Evolutionary conservation across 1,284 basidiomycete species (phyloP), one percentile per base, ranked within the genome.

Genomic region (Butyriboletus pseudospeciosus): DNA sequence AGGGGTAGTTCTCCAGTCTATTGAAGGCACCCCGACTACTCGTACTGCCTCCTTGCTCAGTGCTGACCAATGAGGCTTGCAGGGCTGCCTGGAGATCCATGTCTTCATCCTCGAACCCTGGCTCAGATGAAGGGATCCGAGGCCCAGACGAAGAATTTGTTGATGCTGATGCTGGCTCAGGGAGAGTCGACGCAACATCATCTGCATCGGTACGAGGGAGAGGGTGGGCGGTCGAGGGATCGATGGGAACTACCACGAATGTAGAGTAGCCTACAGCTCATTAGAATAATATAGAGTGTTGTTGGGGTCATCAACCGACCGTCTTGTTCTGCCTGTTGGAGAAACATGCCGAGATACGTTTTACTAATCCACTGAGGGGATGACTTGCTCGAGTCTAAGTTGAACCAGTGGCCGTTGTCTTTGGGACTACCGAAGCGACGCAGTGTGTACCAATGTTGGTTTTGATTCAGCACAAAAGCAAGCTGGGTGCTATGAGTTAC

Each of bases 361-460:
- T 83, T 86, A 26, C 88, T 81, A 43, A 98, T 81, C 89, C 92
- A 93, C 70, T 92, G 83, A 7, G 94, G 92, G 13, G 73, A 65
- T 25, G 76, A 59, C 17, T 86, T 76, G 65, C 82, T 88, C 10
- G 92, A 94, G 69, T 97, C 92, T 26, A 98, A 78, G 71, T 96
- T 94, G 75, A 92, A 97, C 92, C 93, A 97, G 65, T 87, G 85
- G 3, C 83, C 81, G 38, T 77, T 71, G 65, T 84, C 79, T 17
- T 61, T 60, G 25, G 74, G 72, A 20, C 73, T 64, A 44, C 89
- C 92, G 65, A 95, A 96, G 25, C 90, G 83, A 38, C 93, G 86
- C 25, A 96, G 76, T 1, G 91, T 85, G 68, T 91, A 91, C 94
- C 94, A 97, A 67, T 96, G 94, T 51, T 89, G 84, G 39, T 87